Base-by-base conservation (phyloP, 768 basidiomycete genomes). In the Leucogyrophana mollusca region DNA sequence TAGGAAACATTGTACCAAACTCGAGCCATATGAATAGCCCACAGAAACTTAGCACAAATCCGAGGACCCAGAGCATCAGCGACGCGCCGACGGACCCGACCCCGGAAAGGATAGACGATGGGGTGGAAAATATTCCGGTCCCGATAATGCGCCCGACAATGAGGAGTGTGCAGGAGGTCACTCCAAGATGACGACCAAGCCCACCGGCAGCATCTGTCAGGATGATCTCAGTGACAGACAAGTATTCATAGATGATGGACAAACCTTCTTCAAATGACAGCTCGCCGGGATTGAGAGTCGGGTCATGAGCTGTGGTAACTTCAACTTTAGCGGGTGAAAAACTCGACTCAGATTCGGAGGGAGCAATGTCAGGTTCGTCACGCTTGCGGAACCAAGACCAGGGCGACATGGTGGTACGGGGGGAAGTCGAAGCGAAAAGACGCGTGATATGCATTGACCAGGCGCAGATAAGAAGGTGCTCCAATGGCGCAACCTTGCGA, bases 121-220 rank as follows among this genome's bases (percentile, higher is more conserved):
- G 82, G 0, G 80, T 82, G 1, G 79, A 79, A 63, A 82, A 83
- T 49, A 83, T 82, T n/a, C 80, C 81, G 0, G 80, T 83, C 0
- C 81, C 80, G 51, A 82, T 80, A 47, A 83, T 79, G 20, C 72
- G 70, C 0, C 80, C 80, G 21, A 80, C 72, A 27, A 79, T 80
- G 16, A 80, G 65, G 52, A 81, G 70, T 0, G 79, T 81, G 49
- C 79, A 81, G 35, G 73, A 77, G 47, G 76, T 75, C 2, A 81
- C 71, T 9, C 80, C 79, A 0, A 80, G 64, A 54, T 82, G 78
- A 33, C 80, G 72, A 3, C 80, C 78, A 62, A 81, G 77, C 7
- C 80, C 80, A 17, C 79, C 80, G 4, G 76, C 75, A 3, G 72
- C 63, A 50, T 72, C 79, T 78, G 40, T 2, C 14, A 6, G 21